phyloP scores from a whole-genome alignment of 805 yeast genomes.

The Yarrowia alimentaria region DNA sequence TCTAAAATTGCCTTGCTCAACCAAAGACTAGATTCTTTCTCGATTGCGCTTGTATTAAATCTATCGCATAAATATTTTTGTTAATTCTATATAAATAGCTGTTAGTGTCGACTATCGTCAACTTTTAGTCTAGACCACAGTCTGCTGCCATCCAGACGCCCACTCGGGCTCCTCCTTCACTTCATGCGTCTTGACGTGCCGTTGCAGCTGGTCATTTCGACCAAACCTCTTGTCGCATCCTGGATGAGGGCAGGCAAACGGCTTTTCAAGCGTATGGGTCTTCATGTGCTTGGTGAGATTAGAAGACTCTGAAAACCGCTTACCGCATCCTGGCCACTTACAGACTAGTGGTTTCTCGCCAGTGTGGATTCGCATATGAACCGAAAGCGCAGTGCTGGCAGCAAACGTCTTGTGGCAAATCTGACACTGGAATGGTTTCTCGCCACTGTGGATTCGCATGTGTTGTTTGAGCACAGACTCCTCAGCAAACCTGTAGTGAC shows the following conservation, averaged over 20 bases:
- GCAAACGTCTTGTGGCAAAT: conserved; percentile 77
- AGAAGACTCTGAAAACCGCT: conserved; percentile 83
- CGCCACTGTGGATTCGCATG: conserved; percentile 81
- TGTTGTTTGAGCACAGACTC: conserved; percentile 79
- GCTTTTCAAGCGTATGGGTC: conserved; percentile 49
- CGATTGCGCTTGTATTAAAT: neutral
- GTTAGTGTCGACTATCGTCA: conserved; percentile 6
- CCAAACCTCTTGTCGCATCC: conserved; percentile 76
- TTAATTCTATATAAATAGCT: conserved; percentile 22
- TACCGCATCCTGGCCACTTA: conserved; percentile 75
- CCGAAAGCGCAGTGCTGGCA: conserved; percentile 75
- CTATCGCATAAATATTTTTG: conserved; percentile 1
- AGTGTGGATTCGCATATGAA: conserved; percentile 82
- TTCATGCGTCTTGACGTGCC: conserved; percentile 80
- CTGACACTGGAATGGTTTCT: conserved; percentile 75
- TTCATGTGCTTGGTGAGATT: conserved; percentile 86
- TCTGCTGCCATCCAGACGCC: conserved; percentile 17
- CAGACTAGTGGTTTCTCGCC: conserved; percentile 87
- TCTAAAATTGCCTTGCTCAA: too few relatives aligned
- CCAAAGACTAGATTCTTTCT: too few relatives aligned
- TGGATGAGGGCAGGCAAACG: conserved; percentile 54
- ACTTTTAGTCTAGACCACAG: conserved; percentile 2
- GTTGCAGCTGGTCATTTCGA: conserved; percentile 87
- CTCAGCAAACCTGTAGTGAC: conserved; percentile 72
- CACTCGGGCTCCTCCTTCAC: conserved; percentile 47